Evolutionary conservation across 306 rosid genomes (phyloP).

Genomic region (Leucaena leucocephala): DNA sequence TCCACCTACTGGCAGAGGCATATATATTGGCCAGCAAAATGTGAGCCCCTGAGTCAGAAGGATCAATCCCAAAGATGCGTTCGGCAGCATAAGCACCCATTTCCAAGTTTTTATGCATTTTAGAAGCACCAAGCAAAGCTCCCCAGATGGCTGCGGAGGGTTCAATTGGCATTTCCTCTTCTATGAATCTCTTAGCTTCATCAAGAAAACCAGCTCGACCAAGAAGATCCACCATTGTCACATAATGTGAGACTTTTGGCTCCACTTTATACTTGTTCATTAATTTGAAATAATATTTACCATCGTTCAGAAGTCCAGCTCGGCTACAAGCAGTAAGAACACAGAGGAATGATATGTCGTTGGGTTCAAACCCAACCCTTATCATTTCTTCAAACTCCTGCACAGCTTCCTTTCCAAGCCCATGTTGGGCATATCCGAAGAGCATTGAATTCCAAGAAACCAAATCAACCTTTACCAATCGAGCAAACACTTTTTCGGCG

Average conservation of each 20-base stretch:
- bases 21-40: constrained; percentile 51
- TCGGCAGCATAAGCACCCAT: constrained; percentile 55
- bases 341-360: constrained; percentile 50
- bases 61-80: constrained; percentile 52
- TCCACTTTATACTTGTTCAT: constrained; percentile 48
- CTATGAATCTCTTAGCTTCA: constrained; percentile 51
- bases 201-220: constrained; percentile 62
- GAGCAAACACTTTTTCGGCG: constrained; percentile 51
- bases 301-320: constrained; percentile 51
- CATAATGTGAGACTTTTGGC: constrained; percentile 49
- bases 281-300: constrained; percentile 47
- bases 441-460: constrained; percentile 61
- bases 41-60: constrained; percentile 52
- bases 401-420: constrained; percentile 59
- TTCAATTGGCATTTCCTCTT: constrained; percentile 47
- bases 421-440: constrained; percentile 59
- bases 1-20: constrained; percentile 58
- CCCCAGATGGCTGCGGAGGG: constrained; percentile 51
- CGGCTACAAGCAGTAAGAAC: constrained; percentile 59
- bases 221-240: constrained; percentile 52
- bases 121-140: constrained; percentile 56
- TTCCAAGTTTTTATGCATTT: constrained; percentile 49
- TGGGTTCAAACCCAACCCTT: constrained; percentile 44
- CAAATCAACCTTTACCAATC: constrained; percentile 40
- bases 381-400: constrained; percentile 44